Percentiles rank a stretch among this genome's conserved stretches.
Conservation (phyloP, 306 rosid genomes). For the Trichosanthes cucumerina region DNA sequence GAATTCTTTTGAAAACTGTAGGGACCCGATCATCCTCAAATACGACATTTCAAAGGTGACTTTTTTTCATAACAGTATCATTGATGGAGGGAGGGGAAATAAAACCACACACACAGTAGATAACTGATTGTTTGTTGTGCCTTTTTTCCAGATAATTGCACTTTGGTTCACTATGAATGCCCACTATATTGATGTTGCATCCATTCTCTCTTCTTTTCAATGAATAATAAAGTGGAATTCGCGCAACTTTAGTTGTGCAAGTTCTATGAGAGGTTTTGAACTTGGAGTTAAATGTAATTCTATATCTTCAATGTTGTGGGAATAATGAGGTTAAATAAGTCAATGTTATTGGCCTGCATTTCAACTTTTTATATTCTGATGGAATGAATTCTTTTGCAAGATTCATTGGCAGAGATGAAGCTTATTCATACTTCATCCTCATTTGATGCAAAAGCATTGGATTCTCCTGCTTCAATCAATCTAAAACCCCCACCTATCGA, state of each 20-base stretch:
- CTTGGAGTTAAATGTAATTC: not conserved
- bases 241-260: not conserved
- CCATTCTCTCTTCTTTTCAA: not conserved
- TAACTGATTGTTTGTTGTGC: not conserved
- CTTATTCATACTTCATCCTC: slow-evolving; percentile 40
- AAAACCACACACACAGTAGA: not conserved
- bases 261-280: not conserved
- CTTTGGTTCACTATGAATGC: not conserved
- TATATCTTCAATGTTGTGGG: not conserved
- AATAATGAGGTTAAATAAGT: not conserved
- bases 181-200: not conserved
- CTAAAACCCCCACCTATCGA: slow-evolving; percentile 96
- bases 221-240: not conserved
- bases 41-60: not conserved
- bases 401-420: slow-evolving; percentile 57
- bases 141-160: not conserved
- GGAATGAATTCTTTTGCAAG: not conserved
- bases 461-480: slow-evolving; percentile 39
- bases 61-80: too few species aligned
- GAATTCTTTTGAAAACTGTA: not conserved
- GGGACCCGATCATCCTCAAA: not conserved
- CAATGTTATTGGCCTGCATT: not conserved
- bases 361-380: not conserved
- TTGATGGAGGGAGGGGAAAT: not conserved
- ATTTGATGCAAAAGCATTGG: slow-evolving; percentile 52